These are phyloP conservation scores for Fistulifera pelliculosa DNA, from an alignment of 108 stramenopile genomes.

Conservation along the genomic window DNA sequence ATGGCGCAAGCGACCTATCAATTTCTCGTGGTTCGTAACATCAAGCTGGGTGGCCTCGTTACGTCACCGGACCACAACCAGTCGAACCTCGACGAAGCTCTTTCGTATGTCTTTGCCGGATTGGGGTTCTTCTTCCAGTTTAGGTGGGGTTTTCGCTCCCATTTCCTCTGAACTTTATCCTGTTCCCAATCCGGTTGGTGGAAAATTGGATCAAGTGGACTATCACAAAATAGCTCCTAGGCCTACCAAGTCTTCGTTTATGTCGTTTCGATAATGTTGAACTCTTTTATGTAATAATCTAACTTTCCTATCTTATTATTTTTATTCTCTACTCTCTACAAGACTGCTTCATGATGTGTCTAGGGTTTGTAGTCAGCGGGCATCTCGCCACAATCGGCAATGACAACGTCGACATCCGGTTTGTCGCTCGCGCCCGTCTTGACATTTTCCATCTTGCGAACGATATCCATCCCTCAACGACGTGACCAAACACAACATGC, in stretches of 20 bases:
- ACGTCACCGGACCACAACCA: conserved; percentile 38
- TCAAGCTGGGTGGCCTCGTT: conserved; percentile 37
- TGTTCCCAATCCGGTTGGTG: conserved; percentile 57
- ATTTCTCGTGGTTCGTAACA: conserved; percentile 23
- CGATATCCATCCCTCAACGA: conserved; percentile 96
- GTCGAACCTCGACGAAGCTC: conserved; percentile 69
- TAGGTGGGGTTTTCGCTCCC: conserved; percentile 53
- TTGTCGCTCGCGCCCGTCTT: conserved; percentile 53
- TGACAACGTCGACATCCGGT: conserved; percentile 74
- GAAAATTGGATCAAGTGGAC: conserved; percentile 32
- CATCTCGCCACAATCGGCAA: conserved; percentile 91
- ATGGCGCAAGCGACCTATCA: conserved; percentile 65
- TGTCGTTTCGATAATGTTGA: too few relatives aligned
- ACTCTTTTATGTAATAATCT: too few relatives aligned
- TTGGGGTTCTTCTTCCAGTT: conserved; percentile 84
- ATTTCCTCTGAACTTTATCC: conserved; percentile 79
- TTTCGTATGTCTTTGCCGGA: conserved; percentile 76
- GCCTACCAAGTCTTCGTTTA: neutral
- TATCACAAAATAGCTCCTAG: conserved; percentile 8
- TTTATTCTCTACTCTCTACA: too few relatives aligned
- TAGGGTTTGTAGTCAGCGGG: conserved; percentile 31
- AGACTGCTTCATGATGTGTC: too few relatives aligned
- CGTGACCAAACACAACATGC: conserved; percentile 98
- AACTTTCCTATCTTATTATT: too few relatives aligned
- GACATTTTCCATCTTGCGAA: conserved; percentile 77